Conservation (phyloP, 2,329 filamentous ascomycete species). For the Phoma sp. region DNA sequence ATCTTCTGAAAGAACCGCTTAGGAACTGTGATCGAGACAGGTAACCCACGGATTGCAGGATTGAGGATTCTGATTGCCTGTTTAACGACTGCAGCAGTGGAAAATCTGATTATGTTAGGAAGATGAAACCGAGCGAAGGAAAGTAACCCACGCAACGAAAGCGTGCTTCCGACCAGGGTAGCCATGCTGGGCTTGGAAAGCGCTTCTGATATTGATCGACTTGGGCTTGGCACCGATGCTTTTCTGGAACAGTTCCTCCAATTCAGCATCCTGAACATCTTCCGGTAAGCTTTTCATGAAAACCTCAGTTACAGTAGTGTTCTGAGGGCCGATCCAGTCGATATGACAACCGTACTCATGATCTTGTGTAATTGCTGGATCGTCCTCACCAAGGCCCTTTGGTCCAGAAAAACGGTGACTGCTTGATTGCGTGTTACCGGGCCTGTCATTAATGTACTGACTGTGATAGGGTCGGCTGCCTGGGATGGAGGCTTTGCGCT, state of each 20-base stretch:
- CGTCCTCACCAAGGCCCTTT: constrained; percentile 13
- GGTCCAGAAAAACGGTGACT: constrained; percentile 13
- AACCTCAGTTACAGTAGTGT: constrained; percentile 35
- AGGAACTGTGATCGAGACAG: constrained; percentile 28
- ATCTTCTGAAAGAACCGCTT: constrained; percentile 28
- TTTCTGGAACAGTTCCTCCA: constrained; percentile 28
- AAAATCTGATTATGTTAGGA: constrained; percentile 26
- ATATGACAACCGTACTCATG: constrained; percentile 30
- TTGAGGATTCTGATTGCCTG: constrained; percentile 19
- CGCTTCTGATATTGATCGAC: neutral
- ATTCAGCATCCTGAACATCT: constrained; percentile 17
- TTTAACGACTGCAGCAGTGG: constrained; percentile 19
- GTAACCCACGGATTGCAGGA: constrained; percentile 16
- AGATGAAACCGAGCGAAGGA: neutral
- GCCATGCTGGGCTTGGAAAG: constrained; percentile 3
- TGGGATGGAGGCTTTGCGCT: constrained; percentile 31
- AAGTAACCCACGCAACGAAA: constrained; percentile 27
- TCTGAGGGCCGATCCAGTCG: constrained; percentile 41
- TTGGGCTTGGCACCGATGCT: constrained; percentile 15
- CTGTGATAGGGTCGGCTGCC: constrained; percentile 18
- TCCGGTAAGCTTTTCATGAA: constrained; percentile 34
- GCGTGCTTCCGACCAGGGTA: constrained; percentile 18
- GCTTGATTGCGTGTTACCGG: constrained; percentile 4
- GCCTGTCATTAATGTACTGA: constrained; percentile 17
- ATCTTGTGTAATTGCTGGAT: constrained; percentile 29